Evolutionary conservation across 1,284 basidiomycete species (phyloP), one percentile per base, ranked within the genome.

Genomic region (Sanghuangporus baumii): DNA sequence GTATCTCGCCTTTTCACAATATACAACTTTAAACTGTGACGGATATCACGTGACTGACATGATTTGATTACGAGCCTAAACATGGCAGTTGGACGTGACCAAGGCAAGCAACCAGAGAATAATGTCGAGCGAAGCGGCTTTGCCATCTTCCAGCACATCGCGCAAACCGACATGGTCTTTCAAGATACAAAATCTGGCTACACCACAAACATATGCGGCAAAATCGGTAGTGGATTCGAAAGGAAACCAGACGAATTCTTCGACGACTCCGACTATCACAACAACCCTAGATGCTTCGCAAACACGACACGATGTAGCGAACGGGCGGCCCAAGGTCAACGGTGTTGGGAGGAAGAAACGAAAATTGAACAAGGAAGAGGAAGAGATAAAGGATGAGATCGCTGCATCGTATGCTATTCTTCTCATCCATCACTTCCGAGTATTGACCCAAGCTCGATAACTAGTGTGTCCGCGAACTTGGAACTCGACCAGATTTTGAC

Each of bases 401-500:
- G 58, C 63, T 34, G 37, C 58, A 37, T 46, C 50, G 63, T 64
- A 38, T 31, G 63, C 60, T 26, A n/a, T 57, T 54, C n/a, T 34
- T 50, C 5, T 61, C 31, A 48, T 57, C 26, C 23, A 16, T 43
- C n/a, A 16, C 18, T 20, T 23, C 48, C 34, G 40, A n/a, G 26
- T 38, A 12, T n/a, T 38, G 54, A 12, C 38, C 51, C 23, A 46
- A 59, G 6, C 47, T 14, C 26, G 48, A 20, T 16, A 14, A 38
- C 37, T 38, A 91, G 89, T 67, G 75, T 91, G 64, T 75, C 79
- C 48, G 71, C 79, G 26, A 79, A 79, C 67, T 76, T 91, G 57
- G 79, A 79, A 2, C 73, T 79, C 50, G 89, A 92, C 72, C 89
- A 90, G 60, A 74, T 76, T 43, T 74, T 78, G 14, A 81, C 81